Evolutionary conservation across 2,329 filamentous ascomycete genomes (phyloP).

Genomic region (Aspergillus clavatus): DNA sequence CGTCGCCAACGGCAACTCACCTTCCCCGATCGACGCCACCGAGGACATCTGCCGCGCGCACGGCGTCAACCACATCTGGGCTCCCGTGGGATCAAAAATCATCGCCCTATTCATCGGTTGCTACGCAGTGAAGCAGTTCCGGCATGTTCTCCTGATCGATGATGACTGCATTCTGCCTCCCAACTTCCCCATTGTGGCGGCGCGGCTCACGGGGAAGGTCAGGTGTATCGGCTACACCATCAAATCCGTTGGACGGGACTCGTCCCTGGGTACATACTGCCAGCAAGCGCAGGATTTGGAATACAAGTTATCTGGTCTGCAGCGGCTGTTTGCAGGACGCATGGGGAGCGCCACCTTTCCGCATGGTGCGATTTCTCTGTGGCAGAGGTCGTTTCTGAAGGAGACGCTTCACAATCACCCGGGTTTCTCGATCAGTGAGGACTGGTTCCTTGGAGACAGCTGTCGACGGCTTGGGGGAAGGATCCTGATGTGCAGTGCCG

Average conservation of each 20-base stretch:
- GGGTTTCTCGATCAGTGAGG: constrained; percentile 48
- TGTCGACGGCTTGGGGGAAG: constrained; percentile 43
- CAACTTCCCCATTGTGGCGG: constrained; percentile 46
- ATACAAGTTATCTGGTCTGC: constrained; percentile 48
- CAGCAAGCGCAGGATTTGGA: constrained; percentile 51
- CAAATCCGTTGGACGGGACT: constrained; percentile 39
- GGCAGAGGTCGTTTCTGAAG: constrained; percentile 45
- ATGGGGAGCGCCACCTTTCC: constrained; percentile 48
- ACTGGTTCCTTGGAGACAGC: constrained; percentile 51
- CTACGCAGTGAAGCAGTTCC: constrained; percentile 43
- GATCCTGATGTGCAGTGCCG: constrained; percentile 47
- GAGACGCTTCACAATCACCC: constrained; percentile 47
- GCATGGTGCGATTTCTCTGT: constrained; percentile 49
- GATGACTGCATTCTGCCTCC: constrained; percentile 47
- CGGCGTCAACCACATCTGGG: constrained; percentile 48
- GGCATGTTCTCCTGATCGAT: constrained; percentile 47
- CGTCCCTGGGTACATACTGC: constrained; percentile 34
- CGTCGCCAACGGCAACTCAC: constrained; percentile 48
- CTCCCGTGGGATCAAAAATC: constrained; percentile 47
- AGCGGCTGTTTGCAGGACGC: constrained; percentile 42
- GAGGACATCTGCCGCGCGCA: constrained; percentile 42
- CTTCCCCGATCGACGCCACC: constrained; percentile 45
- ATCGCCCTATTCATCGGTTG: constrained; percentile 48
- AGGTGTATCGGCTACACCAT: constrained; percentile 49
- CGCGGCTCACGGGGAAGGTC: constrained; percentile 39